Conservation (phyloP, 495 filamentous ascomycete species). For the Saxophila tyrrhenica region DNA sequence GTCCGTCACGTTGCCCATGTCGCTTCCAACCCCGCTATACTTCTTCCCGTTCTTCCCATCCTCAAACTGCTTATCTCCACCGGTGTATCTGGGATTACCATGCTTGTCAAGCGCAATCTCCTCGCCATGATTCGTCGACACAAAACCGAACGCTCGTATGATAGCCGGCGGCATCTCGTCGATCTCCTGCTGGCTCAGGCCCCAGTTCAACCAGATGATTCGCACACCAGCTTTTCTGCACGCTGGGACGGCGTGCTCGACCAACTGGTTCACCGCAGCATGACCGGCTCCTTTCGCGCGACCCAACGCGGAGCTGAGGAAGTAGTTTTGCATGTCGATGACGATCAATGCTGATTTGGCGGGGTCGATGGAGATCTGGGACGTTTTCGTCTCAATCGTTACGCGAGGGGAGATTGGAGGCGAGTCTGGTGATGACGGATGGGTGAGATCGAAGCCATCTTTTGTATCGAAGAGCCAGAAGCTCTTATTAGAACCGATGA, state of each 20-base stretch:
- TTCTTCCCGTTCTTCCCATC: conserved; percentile 22
- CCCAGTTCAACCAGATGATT: conserved; percentile 53
- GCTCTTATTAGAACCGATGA: conserved; percentile 22
- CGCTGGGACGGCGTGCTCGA: conserved; percentile 33
- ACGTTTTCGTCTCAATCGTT: conserved; percentile 21
- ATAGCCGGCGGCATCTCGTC: conserved; percentile 38
- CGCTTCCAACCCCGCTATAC: conserved; percentile 37
- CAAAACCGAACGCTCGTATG: conserved; percentile 37
- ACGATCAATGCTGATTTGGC: conserved; percentile 40
- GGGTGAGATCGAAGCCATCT: conserved; percentile 27
- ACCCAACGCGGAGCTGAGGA: conserved; percentile 36
- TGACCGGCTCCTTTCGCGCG: conserved; percentile 23
- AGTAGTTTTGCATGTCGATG: conserved; percentile 55
- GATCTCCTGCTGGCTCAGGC: conserved; percentile 43
- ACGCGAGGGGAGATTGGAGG: conserved; percentile 4
- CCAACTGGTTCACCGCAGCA: conserved; percentile 23
- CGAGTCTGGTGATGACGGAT: conserved; percentile 5
- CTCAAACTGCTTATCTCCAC: conserved; percentile 20
- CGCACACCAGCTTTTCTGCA: conserved; percentile 37
- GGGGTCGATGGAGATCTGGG: conserved; percentile 33
- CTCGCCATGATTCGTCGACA: conserved; percentile 8
- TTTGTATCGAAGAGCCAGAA: conserved; percentile 25
- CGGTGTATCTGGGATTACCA: conserved; percentile 15
- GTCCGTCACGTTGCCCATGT: conserved; percentile 31
- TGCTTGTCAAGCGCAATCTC: conserved; percentile 21